Evolutionary conservation across 768 basidiomycete genomes (phyloP).

Genomic region (Hysterangium stoloniferum): DNA sequence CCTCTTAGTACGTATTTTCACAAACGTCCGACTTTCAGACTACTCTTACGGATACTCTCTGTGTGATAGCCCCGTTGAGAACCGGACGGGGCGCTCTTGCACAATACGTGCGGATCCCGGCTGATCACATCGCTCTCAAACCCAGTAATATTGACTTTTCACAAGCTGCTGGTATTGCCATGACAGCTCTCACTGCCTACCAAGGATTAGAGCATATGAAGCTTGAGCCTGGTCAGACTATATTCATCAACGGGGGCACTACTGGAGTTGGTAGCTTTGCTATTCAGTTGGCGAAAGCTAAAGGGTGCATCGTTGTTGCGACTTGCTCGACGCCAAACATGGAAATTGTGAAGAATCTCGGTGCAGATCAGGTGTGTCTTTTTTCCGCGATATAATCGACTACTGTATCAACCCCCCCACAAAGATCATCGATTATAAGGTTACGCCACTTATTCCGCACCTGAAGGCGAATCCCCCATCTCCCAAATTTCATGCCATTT

Average conservation of each 20-base stretch:
- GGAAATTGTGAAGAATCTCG: slow-evolving; percentile 45
- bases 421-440: slow-evolving; percentile 57
- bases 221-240: slow-evolving; percentile 48
- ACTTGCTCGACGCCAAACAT: slow-evolving; percentile 56
- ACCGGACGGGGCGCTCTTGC: slow-evolving; percentile 49
- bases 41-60: neutral
- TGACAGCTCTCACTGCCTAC: slow-evolving; percentile 54
- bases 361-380: slow-evolving; percentile 54
- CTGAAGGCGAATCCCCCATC: slow-evolving; percentile 38
- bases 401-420: neutral
- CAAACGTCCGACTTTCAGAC: neutral
- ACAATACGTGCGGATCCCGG: slow-evolving; percentile 46
- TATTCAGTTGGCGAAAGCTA: slow-evolving; percentile 64
- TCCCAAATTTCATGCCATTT: slow-evolving; percentile 47
- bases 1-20: slow-evolving; percentile 26
- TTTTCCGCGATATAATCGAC: neutral
- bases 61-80: slow-evolving; percentile 22
- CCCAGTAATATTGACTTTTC: slow-evolving; percentile 38
- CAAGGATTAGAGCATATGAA: slow-evolving; percentile 41
- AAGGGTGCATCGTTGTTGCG: slow-evolving; percentile 49
- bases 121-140: slow-evolving; percentile 30
- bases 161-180: slow-evolving; percentile 53
- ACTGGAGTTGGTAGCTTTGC: slow-evolving; percentile 62
- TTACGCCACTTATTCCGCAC: slow-evolving; percentile 38
- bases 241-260: slow-evolving; percentile 68